Evolutionary conservation across 2,329 filamentous ascomycete genomes (phyloP), one percentile per base, ranked within the genome.

Genomic region (Phaeomoniella chlamydospora): DNA sequence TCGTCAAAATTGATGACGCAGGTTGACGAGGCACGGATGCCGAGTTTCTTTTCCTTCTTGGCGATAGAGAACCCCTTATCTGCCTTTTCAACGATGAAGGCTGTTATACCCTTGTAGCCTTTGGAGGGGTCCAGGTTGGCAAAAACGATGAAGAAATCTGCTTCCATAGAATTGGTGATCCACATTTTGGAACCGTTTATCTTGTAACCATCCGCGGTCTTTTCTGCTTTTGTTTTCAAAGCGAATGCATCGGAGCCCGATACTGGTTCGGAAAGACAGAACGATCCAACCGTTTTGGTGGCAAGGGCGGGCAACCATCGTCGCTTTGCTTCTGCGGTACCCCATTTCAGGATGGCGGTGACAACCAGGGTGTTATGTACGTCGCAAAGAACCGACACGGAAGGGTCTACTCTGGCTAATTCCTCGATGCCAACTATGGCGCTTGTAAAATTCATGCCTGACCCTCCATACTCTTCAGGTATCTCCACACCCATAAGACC

Each of bases 11-110:
- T 96, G 58, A 98, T 70, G 43, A 94, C 88, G 61, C 90, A 98
- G 18, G 90, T 98, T 64, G 83, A 92, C 64, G 83, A 92, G 37
- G 90, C 90, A 53, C 74, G 80, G 65, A 98, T 98, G 40, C 90
- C 90, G 34, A 98, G 77, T 70, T 98, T 98, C 80, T 96, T 96
- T 70, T 98, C 90, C 70, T 98, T 98, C 74, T 98, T 98, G 29
- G 90, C 86, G 52, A 98, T 92, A 41, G 74, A 78, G 68, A 98
- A 94, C 19, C 90, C 90, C 37, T 80, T 77, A 34, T 75, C 82
- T 51, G 70, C 79, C 68, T 94, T 94, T 62, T 94, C 87, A 30
- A 96, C 78, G 41, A 98, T 67, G 56, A 98, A 98, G 36, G 90
- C 90, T 2, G 86, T 87, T 59, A 98, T 98, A 39, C 90, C 90